These are phyloP conservation scores for Neurospora cerealis DNA, from an alignment of 495 filamentous ascomycete species.

Conservation along the genomic window DNA sequence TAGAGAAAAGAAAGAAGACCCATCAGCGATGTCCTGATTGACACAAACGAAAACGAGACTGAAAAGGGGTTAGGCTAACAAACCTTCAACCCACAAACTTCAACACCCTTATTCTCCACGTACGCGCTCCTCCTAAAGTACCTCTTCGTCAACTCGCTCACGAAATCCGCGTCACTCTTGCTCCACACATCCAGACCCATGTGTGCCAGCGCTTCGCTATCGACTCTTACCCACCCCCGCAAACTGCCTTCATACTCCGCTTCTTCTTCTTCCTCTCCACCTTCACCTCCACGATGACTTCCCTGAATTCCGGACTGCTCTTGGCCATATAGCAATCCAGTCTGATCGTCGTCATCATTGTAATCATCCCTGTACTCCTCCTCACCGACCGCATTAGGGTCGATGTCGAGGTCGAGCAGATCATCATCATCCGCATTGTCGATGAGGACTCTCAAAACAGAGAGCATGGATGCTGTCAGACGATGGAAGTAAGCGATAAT, in stretches of 20 bases:
- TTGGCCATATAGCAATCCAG: slow-evolving; percentile 10
- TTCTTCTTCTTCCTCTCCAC: slow-evolving; percentile 22
- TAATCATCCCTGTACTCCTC: slow-evolving; percentile 3
- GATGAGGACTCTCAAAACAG: slow-evolving; percentile 56
- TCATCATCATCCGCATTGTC: slow-evolving; percentile 47
- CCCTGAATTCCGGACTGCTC: not conserved
- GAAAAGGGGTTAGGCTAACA: slow-evolving; percentile 32
- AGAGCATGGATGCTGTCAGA: slow-evolving; percentile 62
- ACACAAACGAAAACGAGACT: not conserved
- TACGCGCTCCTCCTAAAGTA: slow-evolving; percentile 65
- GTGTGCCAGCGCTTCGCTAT: slow-evolving; percentile 57
- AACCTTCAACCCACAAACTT: slow-evolving; percentile 74
- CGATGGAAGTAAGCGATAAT: slow-evolving; percentile 90
- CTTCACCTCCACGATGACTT: not conserved
- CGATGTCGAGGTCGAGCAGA: slow-evolving; percentile 32
- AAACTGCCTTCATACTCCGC: slow-evolving; percentile 11
- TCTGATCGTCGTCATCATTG: slow-evolving; percentile 17
- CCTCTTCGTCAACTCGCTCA: slow-evolving; percentile 51
- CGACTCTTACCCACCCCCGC: slow-evolving; percentile 43
- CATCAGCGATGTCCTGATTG: not conserved
- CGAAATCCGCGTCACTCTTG: slow-evolving; percentile 61
- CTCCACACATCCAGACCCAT: slow-evolving; percentile 91
- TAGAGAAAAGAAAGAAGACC: not conserved
- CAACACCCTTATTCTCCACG: slow-evolving; percentile 61
- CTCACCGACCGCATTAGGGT: slow-evolving; percentile 10